These are phyloP conservation scores for Neocallimastix lanati DNA, from an alignment of 192 early-diverging fungal species.

Conservation along the genomic window DNA sequence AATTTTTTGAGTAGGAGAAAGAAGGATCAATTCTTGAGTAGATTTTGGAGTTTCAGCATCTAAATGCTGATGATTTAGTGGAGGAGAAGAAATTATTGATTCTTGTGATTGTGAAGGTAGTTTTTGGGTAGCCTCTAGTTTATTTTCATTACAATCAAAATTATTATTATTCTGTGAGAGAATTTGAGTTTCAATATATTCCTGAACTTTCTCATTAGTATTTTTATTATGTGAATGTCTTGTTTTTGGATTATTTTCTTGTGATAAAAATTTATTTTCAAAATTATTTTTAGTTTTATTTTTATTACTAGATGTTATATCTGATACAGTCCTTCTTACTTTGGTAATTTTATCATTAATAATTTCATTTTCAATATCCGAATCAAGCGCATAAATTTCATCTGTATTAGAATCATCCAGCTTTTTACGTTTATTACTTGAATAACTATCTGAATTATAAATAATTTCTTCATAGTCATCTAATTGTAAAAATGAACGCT, in stretches of 20 bases:
- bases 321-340: neutral
- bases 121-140: neutral
- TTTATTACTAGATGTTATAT: neutral
- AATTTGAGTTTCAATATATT: neutral
- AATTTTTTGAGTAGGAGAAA: neutral
- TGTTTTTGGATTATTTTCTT: neutral
- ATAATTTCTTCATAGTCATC: neutral
- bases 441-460: neutral
- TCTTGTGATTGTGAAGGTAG: neutral
- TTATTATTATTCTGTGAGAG: neutral
- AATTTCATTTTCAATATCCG: neutral
- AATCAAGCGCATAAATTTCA: neutral
- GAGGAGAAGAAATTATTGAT: neutral
- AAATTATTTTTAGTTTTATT: neutral
- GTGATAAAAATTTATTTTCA: neutral
- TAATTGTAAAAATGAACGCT: neutral
- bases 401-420: neutral
- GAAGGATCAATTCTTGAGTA: neutral
- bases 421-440: neutral
- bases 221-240: neutral
- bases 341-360: neutral
- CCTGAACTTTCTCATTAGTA: neutral
- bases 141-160: neutral
- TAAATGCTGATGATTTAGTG: neutral
- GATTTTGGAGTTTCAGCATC: no score